A percentile compares a stretch with the other conserved stretches of the same genome.
Evolutionary conservation across 176 grass and related monocot species (phyloP).

Genomic region (Triticum turgidum): DNA sequence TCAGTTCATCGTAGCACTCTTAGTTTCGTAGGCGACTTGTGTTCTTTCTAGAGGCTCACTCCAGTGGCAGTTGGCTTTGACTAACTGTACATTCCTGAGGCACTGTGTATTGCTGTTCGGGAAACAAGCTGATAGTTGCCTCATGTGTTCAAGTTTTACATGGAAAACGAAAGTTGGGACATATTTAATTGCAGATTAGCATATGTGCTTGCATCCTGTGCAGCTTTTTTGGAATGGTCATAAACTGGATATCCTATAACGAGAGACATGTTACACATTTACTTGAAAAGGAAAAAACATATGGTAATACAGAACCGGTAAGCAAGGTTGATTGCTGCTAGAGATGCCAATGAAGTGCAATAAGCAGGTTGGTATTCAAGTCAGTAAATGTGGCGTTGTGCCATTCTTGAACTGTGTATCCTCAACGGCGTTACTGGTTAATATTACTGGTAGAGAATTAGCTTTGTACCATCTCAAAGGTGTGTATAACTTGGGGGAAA

Average conservation of each 20-base stretch:
- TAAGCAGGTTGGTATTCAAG: not conserved
- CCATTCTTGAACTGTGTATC: not conserved
- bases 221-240: not conserved
- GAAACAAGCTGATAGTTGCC: not conserved
- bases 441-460: not conserved
- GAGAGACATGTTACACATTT: not conserved
- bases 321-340: not conserved
- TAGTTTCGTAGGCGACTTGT: not conserved
- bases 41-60: not conserved
- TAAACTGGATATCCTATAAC: not conserved
- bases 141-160: constrained; percentile 25
- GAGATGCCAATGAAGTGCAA: not conserved
- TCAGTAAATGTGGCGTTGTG: not conserved
- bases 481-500: not conserved
- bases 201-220: not conserved
- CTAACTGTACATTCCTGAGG: not conserved
- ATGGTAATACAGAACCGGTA: not conserved
- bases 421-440: not conserved
- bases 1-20: no score
- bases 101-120: constrained; percentile 11
- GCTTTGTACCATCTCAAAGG: not conserved
- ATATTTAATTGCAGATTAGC: not conserved
- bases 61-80: constrained; percentile 35
- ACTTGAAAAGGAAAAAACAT: not conserved
- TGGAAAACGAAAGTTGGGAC: not conserved